Evolutionary conservation across 148 eudicot genomes (phyloP).

Genomic region (Bassia scoparia): DNA sequence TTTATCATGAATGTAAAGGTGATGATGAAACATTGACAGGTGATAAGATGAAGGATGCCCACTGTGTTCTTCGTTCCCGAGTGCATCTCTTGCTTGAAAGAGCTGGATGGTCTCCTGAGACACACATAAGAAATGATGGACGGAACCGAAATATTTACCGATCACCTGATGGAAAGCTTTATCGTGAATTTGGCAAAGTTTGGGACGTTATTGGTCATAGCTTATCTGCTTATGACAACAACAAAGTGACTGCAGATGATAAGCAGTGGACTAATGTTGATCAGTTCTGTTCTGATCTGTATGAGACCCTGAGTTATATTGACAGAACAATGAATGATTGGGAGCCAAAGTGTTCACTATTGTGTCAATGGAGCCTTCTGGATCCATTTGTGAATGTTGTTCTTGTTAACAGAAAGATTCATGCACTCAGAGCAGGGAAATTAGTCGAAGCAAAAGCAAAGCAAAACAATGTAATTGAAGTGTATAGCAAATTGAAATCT

Average conservation of each 20-base stretch:
- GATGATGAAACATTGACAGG: slow-evolving; percentile 36
- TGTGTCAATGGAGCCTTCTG: slow-evolving; percentile 62
- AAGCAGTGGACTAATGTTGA: slow-evolving; percentile 53
- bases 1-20: slow-evolving; percentile 35
- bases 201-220: slow-evolving; percentile 70
- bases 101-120: slow-evolving; percentile 78
- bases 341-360: slow-evolving; percentile 44
- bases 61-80: slow-evolving; percentile 62
- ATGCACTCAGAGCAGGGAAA: slow-evolving; percentile 57
- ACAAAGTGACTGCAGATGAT: slow-evolving; percentile 29
- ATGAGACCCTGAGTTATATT: slow-evolving; percentile 42
- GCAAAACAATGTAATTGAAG: slow-evolving; percentile 35
- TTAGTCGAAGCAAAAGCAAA: slow-evolving; percentile 37
- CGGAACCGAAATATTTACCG: slow-evolving; percentile 51
- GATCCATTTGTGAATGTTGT: slow-evolving; percentile 85
- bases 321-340: slow-evolving; percentile 40
- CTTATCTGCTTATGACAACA: slow-evolving; percentile 38
- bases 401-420: slow-evolving; percentile 62
- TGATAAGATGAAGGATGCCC: slow-evolving; percentile 51
- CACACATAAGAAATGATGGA: slow-evolving; percentile 51
- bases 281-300: slow-evolving; percentile 61
- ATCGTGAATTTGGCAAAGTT: slow-evolving; percentile 71
- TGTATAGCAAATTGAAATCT: slow-evolving; percentile 16
- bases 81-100: slow-evolving; percentile 50
- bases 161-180: slow-evolving; percentile 65